Evolutionary conservation across 139 green algal species (phyloP), one percentile per base, ranked within the genome.

Genomic region (Chlorella sorokiniana): DNA sequence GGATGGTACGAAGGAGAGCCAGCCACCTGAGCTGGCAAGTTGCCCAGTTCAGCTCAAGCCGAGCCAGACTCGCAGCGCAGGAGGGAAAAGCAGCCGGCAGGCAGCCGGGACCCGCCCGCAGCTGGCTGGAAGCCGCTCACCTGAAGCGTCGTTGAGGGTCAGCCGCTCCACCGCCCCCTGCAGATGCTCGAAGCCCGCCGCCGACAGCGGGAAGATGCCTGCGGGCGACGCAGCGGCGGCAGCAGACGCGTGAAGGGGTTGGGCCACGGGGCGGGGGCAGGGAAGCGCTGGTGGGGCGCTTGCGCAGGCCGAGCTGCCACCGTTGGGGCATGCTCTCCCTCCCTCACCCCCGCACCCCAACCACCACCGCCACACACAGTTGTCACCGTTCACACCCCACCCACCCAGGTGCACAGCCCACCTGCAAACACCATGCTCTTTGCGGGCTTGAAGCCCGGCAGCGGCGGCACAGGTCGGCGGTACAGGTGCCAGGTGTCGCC

Each of bases 371-470:
- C 23, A n/a, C 35, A 51, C 37, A 48, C 37, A 72, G 10, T n/a
- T 65, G 56, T 65, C n/a, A 22, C 56, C 48, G 48, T 16, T 56
- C 48, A 16, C 48, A 11, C 6, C 56, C 16, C 56, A 33, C 18
- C 56, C 56, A 25, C 48, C 48, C 48, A 56, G 16, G 48, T 16
- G 16, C 11, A 90, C 35, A 92, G 35, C 10, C 82, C 56, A 87
- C 87, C 94, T 59, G 94, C 93, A 91, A 96, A 99, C 45, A 98
- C 94, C 91, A 97, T 97, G 64, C 89, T 82, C 76, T 95, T 90
- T 73, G 93, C 88, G 4, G 90, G 86, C 79, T 91, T 89, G 89
- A 97, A 98, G 27, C 94, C 94, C 2, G 90, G 87, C 69, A 95
- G 80, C n/a, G 81, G 44, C 35, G 91, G 56, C 42, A 73, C 80